Percentiles rank a stretch among this genome's conserved stretches.
Conservation (phyloP, 306 rosid genomes). For the Astragalus membranaceus region DNA sequence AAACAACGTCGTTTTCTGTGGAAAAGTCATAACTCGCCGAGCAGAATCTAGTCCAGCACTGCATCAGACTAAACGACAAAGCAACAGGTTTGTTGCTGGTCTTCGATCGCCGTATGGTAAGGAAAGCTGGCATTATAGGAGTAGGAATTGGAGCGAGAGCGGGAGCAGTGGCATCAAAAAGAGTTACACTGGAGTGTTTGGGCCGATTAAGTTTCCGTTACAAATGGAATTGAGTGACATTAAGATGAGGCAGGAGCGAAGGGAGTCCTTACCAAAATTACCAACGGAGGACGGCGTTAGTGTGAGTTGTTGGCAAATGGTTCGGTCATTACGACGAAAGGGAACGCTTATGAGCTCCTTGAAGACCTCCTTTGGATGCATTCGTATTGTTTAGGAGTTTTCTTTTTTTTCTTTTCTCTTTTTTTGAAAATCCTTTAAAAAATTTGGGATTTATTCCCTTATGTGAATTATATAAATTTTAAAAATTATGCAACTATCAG, state of each 20-base stretch:
- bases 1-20: constrained; percentile 11
- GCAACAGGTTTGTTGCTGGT: background rate
- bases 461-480: too few relatives aligned
- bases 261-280: background rate
- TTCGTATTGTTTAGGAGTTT: too few relatives aligned
- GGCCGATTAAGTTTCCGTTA: constrained; percentile 6
- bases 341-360: too few relatives aligned
- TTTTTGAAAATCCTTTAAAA: too few relatives aligned
- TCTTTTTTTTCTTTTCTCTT: too few relatives aligned
- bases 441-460: too few relatives aligned
- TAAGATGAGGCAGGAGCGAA: constrained; percentile 8
- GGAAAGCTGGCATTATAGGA: background rate
- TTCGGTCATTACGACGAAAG: too few relatives aligned
- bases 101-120: background rate
- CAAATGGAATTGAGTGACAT: constrained; percentile 27
- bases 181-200: constrained; percentile 4
- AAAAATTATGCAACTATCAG: too few relatives aligned
- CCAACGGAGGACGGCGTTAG: background rate
- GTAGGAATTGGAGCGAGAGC: background rate
- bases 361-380: too few relatives aligned
- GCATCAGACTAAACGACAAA: background rate
- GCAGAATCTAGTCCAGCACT: background rate
- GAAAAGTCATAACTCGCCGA: background rate
- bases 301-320: too few relatives aligned
- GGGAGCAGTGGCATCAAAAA: background rate